Evolutionary conservation across 371 early-diverging fungal genomes (phyloP), one percentile per base, ranked within the genome.

Genomic region (Cokeromyces recurvatus): DNA sequence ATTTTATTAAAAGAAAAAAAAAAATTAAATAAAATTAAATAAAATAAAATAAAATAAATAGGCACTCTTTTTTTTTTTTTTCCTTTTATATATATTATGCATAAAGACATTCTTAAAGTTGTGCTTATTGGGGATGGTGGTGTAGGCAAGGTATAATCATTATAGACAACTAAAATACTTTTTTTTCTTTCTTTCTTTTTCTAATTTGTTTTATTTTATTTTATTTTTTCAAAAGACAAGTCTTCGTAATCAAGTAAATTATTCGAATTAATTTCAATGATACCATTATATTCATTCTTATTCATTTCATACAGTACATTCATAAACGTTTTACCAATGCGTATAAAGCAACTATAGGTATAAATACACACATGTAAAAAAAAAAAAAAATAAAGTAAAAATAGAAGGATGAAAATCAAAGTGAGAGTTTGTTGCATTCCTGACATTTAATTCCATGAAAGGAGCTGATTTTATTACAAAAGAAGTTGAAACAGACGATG

Each of bases 321-420:
- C 92, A 91, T 67, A 87, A 82, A 49, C 80, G 87, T 50, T 99
- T 99, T 71, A 90, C 86, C 55, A 91, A 84, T 55, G 90, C 92
- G 54, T 97, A 98, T 83, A 95, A 97, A 67, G 94, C 96, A 6
- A 99, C 99, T 15, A 97, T 99, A 53, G 99, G 99, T 63, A 55
- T 22, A 17, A 21, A 4, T 34, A 34, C 35, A 34, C n/a, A 17
- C 14, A n/a, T n/a, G n/a, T n/a, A n/a, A n/a, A n/a, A 41, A 41
- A 24, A 40, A 14, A 25, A 4, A 25, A 19, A 16, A 12, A 21
- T 16, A 23, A 3, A 17, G 4, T 32, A 20, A n/a, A 17, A 10
- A 21, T 25, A 11, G 10, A n/a, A 19, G n/a, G n/a, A n/a, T n/a
- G n/a, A n/a, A n/a, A n/a, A n/a, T n/a, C n/a, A n/a, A n/a, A n/a